Conservation (phyloP, 208 protist species). For the Histomonas meleagridis region DNA sequence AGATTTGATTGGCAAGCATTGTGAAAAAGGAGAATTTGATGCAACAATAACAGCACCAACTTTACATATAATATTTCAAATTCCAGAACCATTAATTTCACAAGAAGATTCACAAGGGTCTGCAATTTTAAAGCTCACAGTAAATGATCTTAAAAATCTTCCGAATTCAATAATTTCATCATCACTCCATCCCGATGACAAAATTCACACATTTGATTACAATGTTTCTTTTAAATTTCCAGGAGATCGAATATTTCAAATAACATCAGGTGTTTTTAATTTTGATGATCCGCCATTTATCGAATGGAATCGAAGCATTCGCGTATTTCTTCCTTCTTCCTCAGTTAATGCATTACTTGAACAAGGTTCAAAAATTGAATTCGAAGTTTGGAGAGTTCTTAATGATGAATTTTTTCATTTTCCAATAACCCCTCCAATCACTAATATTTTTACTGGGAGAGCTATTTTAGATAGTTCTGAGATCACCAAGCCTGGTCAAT, state of each 20-base stretch:
- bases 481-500: slow-evolving; percentile 7
- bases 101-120: background rate
- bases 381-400: background rate
- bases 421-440: background rate
- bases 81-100: background rate
- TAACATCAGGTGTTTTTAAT: background rate
- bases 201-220: slow-evolving; percentile 31
- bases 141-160: background rate
- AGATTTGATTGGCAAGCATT: slow-evolving; percentile 23
- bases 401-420: slow-evolving; percentile 2
- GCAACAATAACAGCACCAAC: background rate
- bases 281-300: background rate
- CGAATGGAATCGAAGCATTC: background rate
- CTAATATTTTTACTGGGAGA: background rate
- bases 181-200: background rate
- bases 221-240: slow-evolving; percentile 22
- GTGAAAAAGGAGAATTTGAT: slow-evolving; percentile 23
- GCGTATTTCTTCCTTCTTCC: background rate
- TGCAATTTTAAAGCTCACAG: background rate
- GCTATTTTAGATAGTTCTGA: background rate
- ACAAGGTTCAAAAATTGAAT: background rate
- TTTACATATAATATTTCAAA: background rate
- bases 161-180: background rate
- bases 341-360: slow-evolving; percentile 4
- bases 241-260: background rate